Base-by-base conservation (phyloP, 108 stramenopile genomes). In the Cylindrotheca fusiformis region DNA sequence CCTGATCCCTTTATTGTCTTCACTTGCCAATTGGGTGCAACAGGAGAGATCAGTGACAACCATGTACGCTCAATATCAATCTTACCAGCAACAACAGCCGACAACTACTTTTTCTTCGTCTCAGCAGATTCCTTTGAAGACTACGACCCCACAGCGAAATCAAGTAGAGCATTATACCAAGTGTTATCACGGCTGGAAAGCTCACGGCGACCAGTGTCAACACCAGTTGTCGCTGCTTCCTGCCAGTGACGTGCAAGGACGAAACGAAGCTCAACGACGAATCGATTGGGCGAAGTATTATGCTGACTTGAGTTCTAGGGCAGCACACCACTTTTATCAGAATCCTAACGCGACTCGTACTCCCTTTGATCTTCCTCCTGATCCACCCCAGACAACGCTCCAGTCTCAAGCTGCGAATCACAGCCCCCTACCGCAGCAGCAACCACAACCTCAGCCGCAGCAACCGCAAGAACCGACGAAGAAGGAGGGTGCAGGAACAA, bases 201-300 rank as follows among this genome's bases (percentile, higher is more conserved):
- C 48, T 2, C 65, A 63, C 23, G 44, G 59, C n/a, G 32, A 71
- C 32, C 54, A 60, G 24, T 65, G 26, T 0, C 26, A 46, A 12
- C 27, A 52, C 28, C 49, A 36, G 27, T 19, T 20, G 17, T 47
- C 48, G 22, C 1, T 17, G 24, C 41, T 52, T 41, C 36, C 36
- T 10, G 36, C 24, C 32, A 64, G 14, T 20, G 0, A 25, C 5
- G 20, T 0, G 30, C 12, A 20, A 26, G 26, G 33, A 19, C 47
- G 2, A 32, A 60, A 24, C 29, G 58, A 66, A 41, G 32, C 33
- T 32, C 72, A 76, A 45, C 52, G 65, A 6, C 54, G 67, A 52
- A 52, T 60, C 25, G 67, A 78, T 29, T 88, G 87, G 87, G 82
- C 82, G 3, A 64, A 64, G 49, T 85, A 88, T 50, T 86, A 86